Evolutionary conservation across 2,329 filamentous ascomycete genomes (phyloP), one percentile per base, ranked within the genome.

Genomic region (Phialophora tarda): DNA sequence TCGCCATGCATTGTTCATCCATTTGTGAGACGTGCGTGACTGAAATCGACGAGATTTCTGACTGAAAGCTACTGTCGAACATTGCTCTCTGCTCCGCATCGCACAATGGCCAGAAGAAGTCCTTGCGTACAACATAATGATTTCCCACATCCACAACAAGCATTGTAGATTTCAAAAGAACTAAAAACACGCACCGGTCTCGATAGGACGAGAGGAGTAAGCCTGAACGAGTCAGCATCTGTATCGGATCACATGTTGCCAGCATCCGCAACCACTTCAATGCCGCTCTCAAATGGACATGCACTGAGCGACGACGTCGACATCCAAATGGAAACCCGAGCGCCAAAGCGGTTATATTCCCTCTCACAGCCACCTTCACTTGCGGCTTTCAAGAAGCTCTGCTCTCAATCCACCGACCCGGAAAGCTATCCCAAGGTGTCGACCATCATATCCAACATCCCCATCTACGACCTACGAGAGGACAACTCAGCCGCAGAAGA

Each of bases 401-500:
- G 81, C 70, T 80, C 78, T 2, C 78, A 80, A 57, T 78, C 73
- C 11, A 73, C 76, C 7, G 71, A 76, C 4, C 68, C 69, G 26
- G 64, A 74, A 11, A 72, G 77, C 2, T 88, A 87, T 64, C 84
- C 84, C 0, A 78, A 85, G 0, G 81, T 84, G 0, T 72, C 72
- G 6, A 67, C 75, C 3, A 76, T 86, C 26, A 62, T 79, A 24
- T 75, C 80, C 47, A 86, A 87, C 69, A 78, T 88, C 3, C 86
- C 86, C 0, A 81, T 88, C 66, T 88, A 88, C 75, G 75, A 84
- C 38, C 77, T 85, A 14, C 23, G 38, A 17, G 12, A 53, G 10
- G 34, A 57, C 21, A 26, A 11, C 6, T 3, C 80, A 64, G 74
- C 78, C 28, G 12, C 71, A 6, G 53, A 69, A 1, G 71, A 75